Evolutionary conservation across 2,329 filamentous ascomycete species (phyloP), one percentile per base, ranked within the genome.

Genomic region (Macrophomina pseudophaseolina): DNA sequence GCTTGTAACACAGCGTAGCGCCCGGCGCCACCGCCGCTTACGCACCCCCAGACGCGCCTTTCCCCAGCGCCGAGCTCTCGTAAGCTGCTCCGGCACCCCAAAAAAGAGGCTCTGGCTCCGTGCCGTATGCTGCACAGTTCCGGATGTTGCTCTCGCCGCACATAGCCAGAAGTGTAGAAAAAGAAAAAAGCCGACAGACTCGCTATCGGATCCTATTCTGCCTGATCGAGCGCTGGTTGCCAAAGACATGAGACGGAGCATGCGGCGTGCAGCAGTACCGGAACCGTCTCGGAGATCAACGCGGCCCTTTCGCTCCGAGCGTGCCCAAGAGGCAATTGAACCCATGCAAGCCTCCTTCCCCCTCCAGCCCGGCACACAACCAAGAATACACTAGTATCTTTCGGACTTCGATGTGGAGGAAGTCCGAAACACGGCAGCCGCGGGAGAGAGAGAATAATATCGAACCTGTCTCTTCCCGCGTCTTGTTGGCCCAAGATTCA

Each of bases 361-460:
- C 38, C 7, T 40, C 16, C 11, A 44, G 42, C 42, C 42, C 14
- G 11, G n/a, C 16, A 14, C 8, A 53, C 23, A 23, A 23, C 23
- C 23, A 9, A 40, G 14, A n/a, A 53, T 33, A 49, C 46, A 23
- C 33, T 40, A 38, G 52, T 23, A 30, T 14, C 12, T 35, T 6
- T 46, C 64, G 64, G 64, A 66, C 64, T 66, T 42, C 64, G 46
- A 35, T 66, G 64, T 18, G 54, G 64, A 66, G 64, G 53, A 66
- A 66, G 18, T 66, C 64, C 64, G 64, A 60, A 49, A 52, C 42
- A 40, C 33, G 18, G 48, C 5, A 51, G 11, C 11, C 18, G 18
- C 48, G 11, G 35, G 11, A 23, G 23, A 23, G 23, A 23, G 23
- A 23, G 23, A 23, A 23, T 23, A 23, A 23, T 40, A 40, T 8